Conservation (phyloP, 1,139 yeast species). For the Yarrowia galli region DNA sequence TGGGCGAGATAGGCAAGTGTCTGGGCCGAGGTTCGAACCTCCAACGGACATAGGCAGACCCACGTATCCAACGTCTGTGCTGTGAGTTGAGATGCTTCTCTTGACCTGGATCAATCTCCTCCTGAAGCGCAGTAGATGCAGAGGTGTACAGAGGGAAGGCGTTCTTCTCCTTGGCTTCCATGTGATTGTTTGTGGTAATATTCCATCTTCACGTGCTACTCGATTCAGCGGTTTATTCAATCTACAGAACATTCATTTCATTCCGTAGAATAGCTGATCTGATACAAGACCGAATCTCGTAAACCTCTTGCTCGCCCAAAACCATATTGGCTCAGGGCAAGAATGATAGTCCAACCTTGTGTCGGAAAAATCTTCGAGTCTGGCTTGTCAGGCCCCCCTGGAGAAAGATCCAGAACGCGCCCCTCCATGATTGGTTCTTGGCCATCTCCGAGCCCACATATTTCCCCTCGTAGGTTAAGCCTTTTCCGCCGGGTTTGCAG, state of each 20-base stretch:
- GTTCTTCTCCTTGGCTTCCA: neutral
- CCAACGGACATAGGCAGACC: no score
- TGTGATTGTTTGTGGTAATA: neutral
- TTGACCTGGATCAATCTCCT: slow-evolving; percentile 4
- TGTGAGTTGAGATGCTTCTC: no score
- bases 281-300: no score
- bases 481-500: slow-evolving; percentile 4
- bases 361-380: slow-evolving; percentile 2
- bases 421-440: slow-evolving; percentile 25
- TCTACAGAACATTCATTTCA: no score
- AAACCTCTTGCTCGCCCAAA: no score
- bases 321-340: no score
- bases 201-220: no score
- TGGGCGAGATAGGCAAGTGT: no score
- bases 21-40: neutral
- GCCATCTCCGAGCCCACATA: slow-evolving; percentile 28
- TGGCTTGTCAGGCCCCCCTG: neutral
- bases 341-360: slow-evolving; percentile 17
- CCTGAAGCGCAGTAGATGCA: neutral
- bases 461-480: slow-evolving; percentile 29
- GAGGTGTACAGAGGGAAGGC: neutral
- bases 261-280: no score
- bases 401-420: no score
- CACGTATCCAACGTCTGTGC: neutral
- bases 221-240: no score